Evolutionary conservation across 768 basidiomycete species (phyloP), one percentile per base, ranked within the genome.

Genomic region (Ramaria sp.): DNA sequence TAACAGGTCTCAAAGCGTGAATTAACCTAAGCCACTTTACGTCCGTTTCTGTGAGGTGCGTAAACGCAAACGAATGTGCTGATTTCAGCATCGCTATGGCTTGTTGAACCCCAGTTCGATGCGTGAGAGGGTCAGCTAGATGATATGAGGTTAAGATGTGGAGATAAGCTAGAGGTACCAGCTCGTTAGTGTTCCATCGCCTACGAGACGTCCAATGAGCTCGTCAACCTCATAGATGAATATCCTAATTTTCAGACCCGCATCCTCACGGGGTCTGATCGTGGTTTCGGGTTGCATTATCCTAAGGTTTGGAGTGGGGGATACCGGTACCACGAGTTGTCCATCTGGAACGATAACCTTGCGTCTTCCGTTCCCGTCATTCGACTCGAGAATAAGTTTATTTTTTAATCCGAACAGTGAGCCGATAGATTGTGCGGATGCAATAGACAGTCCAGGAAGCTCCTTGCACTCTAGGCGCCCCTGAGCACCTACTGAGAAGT

Each of bases 91-190:
- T 62, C n/a, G 66, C 60, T n/a, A 78, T 61, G 0, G 77, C 77
- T 49, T 78, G 70, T 43, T 75, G 71, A 0, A 72, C 71, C 2
- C 78, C 78, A 0, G 73, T 74, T 7, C 72, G 71, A 13, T 62
- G 60, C 0, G 72, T 75, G 19, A 80, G 65, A 4, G 75, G 74
- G 63, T 80, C 78, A 10, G 68, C 66, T 15, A 73, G 63, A 45
- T 69, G 70, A 47, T 72, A 69, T 19, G 72, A 72, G 1, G 71
- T 78, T 2, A 77, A 56, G 15, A 75, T 74, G 43, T 80, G 79
- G 15, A 80, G 67, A 51, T 75, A 75, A 2, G 71, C 47, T 66
- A 67, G 55, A 68, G 76, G 10, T 78, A 64, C 41, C 63, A 63
- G 58, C 64, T 67, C 1, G 57, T 59, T 39, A 72, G 49, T 19